Evolutionary conservation across 1,284 basidiomycete genomes (phyloP).

Genomic region (Vanrija pseudolonga): DNA sequence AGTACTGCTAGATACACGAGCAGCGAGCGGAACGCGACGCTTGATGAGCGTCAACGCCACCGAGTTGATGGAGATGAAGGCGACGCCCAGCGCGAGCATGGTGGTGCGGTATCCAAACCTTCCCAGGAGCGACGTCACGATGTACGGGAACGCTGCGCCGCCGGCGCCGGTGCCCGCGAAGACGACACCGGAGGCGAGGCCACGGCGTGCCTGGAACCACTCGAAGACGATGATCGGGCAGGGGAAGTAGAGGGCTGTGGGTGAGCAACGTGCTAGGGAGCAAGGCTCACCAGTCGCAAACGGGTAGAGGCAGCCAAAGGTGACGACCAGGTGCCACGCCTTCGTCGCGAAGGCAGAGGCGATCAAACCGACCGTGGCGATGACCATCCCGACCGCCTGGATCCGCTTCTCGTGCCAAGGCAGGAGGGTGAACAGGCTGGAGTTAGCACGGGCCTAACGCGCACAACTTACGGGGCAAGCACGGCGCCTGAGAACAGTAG

Average conservation of each 20-base stretch:
- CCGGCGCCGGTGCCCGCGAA: slow-evolving; percentile 45
- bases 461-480: slow-evolving; percentile 29
- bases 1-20: background rate
- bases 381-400: slow-evolving; percentile 31
- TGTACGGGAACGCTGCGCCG: slow-evolving; percentile 43
- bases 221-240: slow-evolving; percentile 45
- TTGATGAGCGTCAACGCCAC: slow-evolving; percentile 40
- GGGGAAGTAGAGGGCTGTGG: slow-evolving; percentile 41
- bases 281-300: slow-evolving; percentile 30
- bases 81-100: slow-evolving; percentile 42
- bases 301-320: slow-evolving; percentile 43
- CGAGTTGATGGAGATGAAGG: slow-evolving; percentile 29
- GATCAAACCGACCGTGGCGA: slow-evolving; percentile 25
- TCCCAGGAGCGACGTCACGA: slow-evolving; percentile 36
- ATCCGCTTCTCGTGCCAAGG: slow-evolving; percentile 25
- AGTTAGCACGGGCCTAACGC: too few species aligned
- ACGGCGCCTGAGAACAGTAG: slow-evolving; percentile 37
- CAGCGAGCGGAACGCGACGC: slow-evolving; percentile 34
- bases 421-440: slow-evolving; percentile 31
- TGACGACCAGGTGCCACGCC: slow-evolving; percentile 44
- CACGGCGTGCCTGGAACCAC: slow-evolving; percentile 43
- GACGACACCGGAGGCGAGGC: slow-evolving; percentile 45
- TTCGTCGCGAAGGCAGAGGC: slow-evolving; percentile 34
- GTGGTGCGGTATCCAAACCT: slow-evolving; percentile 45
- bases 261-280: background rate